A percentile compares a stretch with the other conserved stretches of the same genome.
phyloP scores from a whole-genome alignment of 768 basidiomycete species.

The Kockovaella imperatae region DNA sequence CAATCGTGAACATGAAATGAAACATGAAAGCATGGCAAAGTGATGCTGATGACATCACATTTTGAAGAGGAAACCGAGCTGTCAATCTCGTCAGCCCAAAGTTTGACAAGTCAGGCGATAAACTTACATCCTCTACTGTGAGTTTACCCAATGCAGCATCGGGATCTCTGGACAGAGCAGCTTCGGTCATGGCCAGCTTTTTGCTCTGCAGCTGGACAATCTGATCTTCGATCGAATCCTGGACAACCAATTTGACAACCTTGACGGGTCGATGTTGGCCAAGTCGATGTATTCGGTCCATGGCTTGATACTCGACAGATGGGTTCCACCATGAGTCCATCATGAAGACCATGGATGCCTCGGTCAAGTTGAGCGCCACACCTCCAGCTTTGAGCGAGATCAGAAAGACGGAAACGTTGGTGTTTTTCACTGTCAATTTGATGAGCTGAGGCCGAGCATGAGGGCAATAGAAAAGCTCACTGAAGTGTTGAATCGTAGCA shows the following conservation, averaged over 20 bases:
- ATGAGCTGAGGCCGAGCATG: slow-evolving; percentile 2
- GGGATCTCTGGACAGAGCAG: slow-evolving; percentile 34
- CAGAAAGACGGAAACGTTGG: slow-evolving; percentile 93
- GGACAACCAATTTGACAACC: slow-evolving; percentile 86
- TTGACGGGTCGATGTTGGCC: slow-evolving; percentile 91
- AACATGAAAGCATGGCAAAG: neutral
- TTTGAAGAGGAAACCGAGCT: slow-evolving; percentile 44
- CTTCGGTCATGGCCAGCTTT: slow-evolving; percentile 82
- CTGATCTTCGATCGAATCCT: slow-evolving; percentile 78
- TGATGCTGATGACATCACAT: slow-evolving; percentile 15
- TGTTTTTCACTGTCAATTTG: slow-evolving; percentile 63
- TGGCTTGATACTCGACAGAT: slow-evolving; percentile 62
- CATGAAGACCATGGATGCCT: slow-evolving; percentile 82
- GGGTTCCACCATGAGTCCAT: slow-evolving; percentile 99
- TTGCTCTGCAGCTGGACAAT: slow-evolving; percentile 98
- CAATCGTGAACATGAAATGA: neutral
- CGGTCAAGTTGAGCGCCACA: slow-evolving; percentile 47
- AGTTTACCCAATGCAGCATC: slow-evolving; percentile 82
- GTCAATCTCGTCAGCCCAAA: neutral
- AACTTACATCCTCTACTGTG: slow-evolving; percentile 59
- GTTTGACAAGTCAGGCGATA: neutral
- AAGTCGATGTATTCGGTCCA: slow-evolving; percentile 93
- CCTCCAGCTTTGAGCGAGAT: slow-evolving; percentile 91
- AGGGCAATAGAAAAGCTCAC: slow-evolving; percentile 53
- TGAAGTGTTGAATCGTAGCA: slow-evolving; percentile 89